Evolutionary conservation across 2,329 filamentous ascomycete genomes (phyloP).

Genomic region (Neocucurbitaria cava): DNA sequence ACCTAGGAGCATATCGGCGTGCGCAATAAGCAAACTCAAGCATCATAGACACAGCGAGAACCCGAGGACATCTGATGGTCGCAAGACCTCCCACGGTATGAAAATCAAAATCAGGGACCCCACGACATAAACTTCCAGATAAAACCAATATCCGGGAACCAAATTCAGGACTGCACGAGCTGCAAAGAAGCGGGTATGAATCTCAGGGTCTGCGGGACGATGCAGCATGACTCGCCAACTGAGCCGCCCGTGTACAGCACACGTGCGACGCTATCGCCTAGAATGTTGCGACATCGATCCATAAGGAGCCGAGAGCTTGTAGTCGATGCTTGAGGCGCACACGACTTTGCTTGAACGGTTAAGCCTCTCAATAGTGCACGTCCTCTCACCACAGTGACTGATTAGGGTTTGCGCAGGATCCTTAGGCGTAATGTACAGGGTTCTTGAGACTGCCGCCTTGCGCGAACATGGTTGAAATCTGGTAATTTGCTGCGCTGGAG

Average conservation of each 20-base stretch:
- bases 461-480: not conserved
- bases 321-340: not conserved
- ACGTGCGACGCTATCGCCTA: conserved; percentile 7
- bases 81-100: not conserved
- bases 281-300: not conserved
- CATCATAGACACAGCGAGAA: not conserved
- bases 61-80: not conserved
- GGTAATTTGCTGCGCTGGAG: not conserved
- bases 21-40: not conserved
- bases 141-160: not conserved
- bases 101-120: not conserved
- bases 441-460: not conserved
- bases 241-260: conserved; percentile 4
- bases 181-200: not conserved
- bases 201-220: conserved; percentile 2
- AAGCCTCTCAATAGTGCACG: not conserved
- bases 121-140: not conserved
- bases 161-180: not conserved
- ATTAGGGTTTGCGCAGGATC: not conserved
- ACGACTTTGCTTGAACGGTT: not conserved
- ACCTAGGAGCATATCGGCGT: not conserved
- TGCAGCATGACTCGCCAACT: not conserved
- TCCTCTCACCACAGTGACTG: not conserved
- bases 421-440: not conserved
- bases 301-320: not conserved